phyloP scores from a whole-genome alignment of 768 basidiomycete species.

The Holtermannia corniformis region DNA sequence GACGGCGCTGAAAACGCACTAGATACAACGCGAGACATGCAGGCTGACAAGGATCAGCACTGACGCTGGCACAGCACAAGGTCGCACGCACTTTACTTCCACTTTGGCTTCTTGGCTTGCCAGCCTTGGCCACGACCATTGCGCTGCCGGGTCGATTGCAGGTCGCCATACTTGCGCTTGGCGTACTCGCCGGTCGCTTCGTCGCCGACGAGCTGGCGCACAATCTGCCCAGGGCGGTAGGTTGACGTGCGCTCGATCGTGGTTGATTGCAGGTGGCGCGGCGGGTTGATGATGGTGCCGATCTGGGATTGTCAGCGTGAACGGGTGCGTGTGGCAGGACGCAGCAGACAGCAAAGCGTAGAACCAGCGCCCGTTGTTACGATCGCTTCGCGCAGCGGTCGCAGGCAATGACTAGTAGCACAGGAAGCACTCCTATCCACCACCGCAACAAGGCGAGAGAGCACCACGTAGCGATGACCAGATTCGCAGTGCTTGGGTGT shows the following conservation, averaged over 20 bases:
- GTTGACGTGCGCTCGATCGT: conserved; percentile 24
- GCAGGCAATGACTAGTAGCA: too few species aligned
- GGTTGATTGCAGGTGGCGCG: conserved; percentile 31
- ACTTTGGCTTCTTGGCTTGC: conserved; percentile 35
- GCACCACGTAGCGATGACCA: background rate
- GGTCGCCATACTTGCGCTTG: conserved; percentile 39
- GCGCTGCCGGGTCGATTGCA: conserved; percentile 35
- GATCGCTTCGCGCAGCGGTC: too few species aligned
- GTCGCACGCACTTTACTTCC: too few species aligned
- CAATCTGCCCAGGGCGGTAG: conserved; percentile 35
- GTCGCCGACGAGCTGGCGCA: conserved; percentile 27
- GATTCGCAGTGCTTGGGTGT: too few species aligned
- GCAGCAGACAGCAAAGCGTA: background rate
- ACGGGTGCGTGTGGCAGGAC: background rate
- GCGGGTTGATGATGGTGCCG: conserved; percentile 34
- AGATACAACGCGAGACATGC: too few species aligned
- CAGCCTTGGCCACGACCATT: conserved; percentile 39
- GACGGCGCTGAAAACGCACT: too few species aligned
- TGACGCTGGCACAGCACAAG: too few species aligned
- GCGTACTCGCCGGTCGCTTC: conserved; percentile 28
- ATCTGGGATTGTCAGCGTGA: too few species aligned
- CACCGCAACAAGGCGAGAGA: too few species aligned
- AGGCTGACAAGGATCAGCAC: too few species aligned
- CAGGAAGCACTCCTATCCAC: too few species aligned
- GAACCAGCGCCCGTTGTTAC: background rate